phyloP scores from a whole-genome alignment of 345 rosid species.

The Bruguiera parviflora region DNA sequence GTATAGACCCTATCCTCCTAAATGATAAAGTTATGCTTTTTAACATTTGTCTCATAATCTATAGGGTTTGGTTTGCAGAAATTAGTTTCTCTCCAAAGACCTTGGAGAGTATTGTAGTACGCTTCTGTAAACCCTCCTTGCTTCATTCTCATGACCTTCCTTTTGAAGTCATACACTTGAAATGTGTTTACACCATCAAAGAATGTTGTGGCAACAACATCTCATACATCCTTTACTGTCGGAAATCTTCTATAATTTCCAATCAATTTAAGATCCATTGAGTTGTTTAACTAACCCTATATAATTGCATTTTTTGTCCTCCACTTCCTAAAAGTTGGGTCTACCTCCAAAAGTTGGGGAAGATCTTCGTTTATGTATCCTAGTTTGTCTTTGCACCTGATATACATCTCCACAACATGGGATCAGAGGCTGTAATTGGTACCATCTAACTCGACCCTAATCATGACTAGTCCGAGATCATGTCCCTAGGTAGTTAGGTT shows the following conservation, averaged over 20 bases:
- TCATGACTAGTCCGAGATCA: too few species aligned
- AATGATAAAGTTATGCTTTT: not conserved
- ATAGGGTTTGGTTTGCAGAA: not conserved
- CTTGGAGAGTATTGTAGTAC: not conserved
- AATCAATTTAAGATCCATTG: not conserved
- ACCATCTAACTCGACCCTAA: not conserved
- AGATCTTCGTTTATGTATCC: not conserved
- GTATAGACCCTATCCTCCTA: not conserved
- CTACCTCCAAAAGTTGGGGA: not conserved
- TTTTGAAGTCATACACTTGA: not conserved
- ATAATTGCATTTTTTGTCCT: not conserved
- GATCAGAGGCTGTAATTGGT: not conserved
- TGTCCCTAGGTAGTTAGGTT: too few species aligned
- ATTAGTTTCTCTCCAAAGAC: not conserved
- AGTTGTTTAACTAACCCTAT: not conserved
- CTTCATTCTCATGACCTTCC: too few species aligned
- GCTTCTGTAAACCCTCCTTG: too few species aligned
- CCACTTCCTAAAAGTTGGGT: not conserved
- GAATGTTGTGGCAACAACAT: not conserved
- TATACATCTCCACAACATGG: not conserved
- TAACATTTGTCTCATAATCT: not conserved
- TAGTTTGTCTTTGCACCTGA: not conserved
- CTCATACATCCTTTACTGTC: not conserved
- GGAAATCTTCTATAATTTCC: not conserved
- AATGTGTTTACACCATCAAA: not conserved